A percentile compares a stretch with the other conserved stretches of the same genome.
Conservation (phyloP, 352 stramenopile species). For the Phytophthora hybrid region DNA sequence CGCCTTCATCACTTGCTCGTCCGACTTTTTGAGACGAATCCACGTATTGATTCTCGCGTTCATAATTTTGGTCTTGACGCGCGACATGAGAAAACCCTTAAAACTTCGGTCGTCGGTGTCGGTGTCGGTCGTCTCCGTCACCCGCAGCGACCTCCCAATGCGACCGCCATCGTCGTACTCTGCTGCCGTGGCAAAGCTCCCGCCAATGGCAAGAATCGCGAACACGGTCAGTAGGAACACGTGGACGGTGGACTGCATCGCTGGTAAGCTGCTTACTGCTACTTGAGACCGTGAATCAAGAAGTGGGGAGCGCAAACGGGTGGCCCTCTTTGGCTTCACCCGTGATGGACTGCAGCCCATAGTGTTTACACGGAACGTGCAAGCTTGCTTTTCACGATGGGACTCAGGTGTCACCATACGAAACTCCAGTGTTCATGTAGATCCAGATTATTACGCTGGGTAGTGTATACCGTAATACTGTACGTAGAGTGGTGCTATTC, state of each 20-base stretch:
- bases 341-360: not conserved
- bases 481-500: too few species aligned
- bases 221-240: not conserved
- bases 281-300: too few species aligned
- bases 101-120: not conserved
- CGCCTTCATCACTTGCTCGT: not conserved
- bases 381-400: not conserved
- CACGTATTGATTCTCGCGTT: not conserved
- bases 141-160: not conserved
- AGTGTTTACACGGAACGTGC: not conserved
- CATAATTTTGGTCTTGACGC: not conserved
- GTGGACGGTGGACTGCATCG: not conserved
- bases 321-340: too few species aligned
- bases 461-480: too few species aligned
- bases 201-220: not conserved
- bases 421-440: too few species aligned
- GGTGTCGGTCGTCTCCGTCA: not conserved
- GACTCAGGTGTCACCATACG: too few species aligned
- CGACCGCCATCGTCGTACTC: too few species aligned
- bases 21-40: not conserved
- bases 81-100: not conserved
- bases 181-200: not conserved
- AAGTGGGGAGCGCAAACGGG: too few species aligned
- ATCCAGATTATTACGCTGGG: too few species aligned
- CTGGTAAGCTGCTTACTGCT: too few species aligned